Evolutionary conservation across 306 rosid species (phyloP).

Genomic region (Alnus glutinosa): DNA sequence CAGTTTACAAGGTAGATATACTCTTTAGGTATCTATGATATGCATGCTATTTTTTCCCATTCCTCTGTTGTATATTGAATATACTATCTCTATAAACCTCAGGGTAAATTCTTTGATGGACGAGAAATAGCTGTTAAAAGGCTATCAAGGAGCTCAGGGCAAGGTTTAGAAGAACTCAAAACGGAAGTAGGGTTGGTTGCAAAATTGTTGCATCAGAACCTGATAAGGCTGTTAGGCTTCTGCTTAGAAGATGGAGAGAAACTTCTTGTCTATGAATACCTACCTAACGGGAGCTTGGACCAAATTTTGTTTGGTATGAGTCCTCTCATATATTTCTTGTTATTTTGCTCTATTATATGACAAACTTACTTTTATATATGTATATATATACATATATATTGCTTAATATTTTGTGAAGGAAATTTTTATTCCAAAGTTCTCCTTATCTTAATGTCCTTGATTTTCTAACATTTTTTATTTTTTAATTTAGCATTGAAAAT

Average conservation of each 20-base stretch:
- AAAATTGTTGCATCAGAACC: slow-evolving; percentile 27
- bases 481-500: too few relatives aligned
- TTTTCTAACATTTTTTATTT: too few relatives aligned
- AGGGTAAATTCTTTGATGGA: slow-evolving; percentile 27
- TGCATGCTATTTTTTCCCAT: neutral
- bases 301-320: slow-evolving; percentile 29
- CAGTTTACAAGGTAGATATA: slow-evolving; percentile 1
- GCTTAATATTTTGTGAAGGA: too few relatives aligned
- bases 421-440: too few relatives aligned
- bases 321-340: too few relatives aligned
- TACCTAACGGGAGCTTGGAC: slow-evolving; percentile 36
- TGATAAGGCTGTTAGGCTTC: slow-evolving; percentile 30
- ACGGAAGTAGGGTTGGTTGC: slow-evolving; percentile 31
- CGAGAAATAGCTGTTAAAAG: slow-evolving; percentile 27
- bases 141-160: slow-evolving; percentile 27
- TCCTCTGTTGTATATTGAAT: neutral
- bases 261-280: slow-evolving; percentile 38
- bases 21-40: neutral
- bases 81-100: neutral
- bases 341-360: too few relatives aligned
- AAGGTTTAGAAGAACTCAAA: slow-evolving; percentile 28
- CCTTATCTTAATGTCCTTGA: too few relatives aligned
- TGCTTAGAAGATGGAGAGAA: slow-evolving; percentile 39
- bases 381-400: too few relatives aligned
- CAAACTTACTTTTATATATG: neutral